phyloP scores from a whole-genome alignment of 345 rosid species.

The Eutrema yunnanense region DNA sequence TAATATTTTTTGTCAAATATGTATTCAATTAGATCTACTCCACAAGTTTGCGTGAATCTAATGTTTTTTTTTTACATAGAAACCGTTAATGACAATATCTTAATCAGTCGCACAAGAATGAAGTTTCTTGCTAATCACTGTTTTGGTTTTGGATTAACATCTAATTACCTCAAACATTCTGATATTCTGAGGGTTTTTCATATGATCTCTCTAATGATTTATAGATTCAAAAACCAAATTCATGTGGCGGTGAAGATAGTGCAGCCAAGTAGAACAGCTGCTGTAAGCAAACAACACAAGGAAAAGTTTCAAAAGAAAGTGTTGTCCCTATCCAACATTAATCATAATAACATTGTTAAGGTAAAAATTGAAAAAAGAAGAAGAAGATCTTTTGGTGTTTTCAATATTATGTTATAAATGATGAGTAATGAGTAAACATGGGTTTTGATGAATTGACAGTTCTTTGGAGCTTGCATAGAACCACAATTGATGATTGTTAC shows the following conservation, averaged over 20 bases:
- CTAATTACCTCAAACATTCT: neutral
- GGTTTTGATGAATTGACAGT: slow-evolving; percentile 24
- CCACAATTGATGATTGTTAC: slow-evolving; percentile 56
- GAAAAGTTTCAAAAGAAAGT: slow-evolving; percentile 53
- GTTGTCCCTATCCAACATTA: slow-evolving; percentile 35
- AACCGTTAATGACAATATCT: neutral
- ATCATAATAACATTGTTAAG: slow-evolving; percentile 51
- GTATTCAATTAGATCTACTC: neutral
- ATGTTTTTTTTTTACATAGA: neutral
- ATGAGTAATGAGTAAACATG: neutral
- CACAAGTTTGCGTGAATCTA: neutral
- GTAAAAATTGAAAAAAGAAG: slow-evolving; percentile 7
- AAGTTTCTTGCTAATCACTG: neutral
- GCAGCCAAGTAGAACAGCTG: slow-evolving; percentile 34
- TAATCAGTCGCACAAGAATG: neutral
- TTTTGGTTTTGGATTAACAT: neutral
- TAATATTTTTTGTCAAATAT: neutral
- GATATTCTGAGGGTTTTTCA: neutral
- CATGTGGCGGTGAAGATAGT: slow-evolving; percentile 55
- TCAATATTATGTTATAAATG: neutral
- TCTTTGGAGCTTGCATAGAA: slow-evolving; percentile 49
- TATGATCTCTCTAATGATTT: neutral
- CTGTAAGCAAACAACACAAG: slow-evolving; percentile 30
- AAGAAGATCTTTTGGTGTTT: neutral
- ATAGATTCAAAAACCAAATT: slow-evolving; percentile 12